Evolutionary conservation across 2,329 filamentous ascomycete genomes (phyloP).

Genomic region (Aspergillus fischeri): DNA sequence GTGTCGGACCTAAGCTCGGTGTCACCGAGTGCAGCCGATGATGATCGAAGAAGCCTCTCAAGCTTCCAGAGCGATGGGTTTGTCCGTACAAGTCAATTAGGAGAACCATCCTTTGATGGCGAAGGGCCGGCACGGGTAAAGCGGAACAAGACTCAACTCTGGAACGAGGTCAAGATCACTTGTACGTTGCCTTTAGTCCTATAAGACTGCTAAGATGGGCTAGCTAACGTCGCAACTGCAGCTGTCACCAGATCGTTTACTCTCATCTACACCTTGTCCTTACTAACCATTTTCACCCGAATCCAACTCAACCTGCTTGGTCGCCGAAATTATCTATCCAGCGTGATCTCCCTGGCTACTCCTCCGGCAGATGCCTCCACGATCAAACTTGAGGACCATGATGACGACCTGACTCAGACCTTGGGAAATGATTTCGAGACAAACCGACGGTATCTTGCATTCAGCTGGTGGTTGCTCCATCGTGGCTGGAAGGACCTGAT

Average conservation of each 20-base stretch:
- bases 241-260: constrained; percentile 89
- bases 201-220: not conserved
- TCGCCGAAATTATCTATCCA: constrained; percentile 90
- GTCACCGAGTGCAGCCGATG: constrained; percentile 69
- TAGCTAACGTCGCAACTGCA: constrained; percentile 30
- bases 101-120: constrained; percentile 51
- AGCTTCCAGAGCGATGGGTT: constrained; percentile 79
- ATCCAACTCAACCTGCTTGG: constrained; percentile 97
- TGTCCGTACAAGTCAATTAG: constrained; percentile 74
- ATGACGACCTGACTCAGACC: constrained; percentile 80
- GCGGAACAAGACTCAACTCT: constrained; percentile 87
- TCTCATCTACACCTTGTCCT: constrained; percentile 81
- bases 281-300: constrained; percentile 86
- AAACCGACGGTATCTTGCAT: constrained; percentile 89
- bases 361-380: constrained; percentile 65
- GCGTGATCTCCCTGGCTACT: constrained; percentile 84
- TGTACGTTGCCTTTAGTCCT: constrained; percentile 51
- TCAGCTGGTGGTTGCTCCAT: constrained; percentile 97
- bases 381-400: constrained; percentile 89
- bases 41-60: constrained; percentile 72
- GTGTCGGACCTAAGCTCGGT: constrained; percentile 55
- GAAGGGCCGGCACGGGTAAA: constrained; percentile 50
- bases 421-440: constrained; percentile 95
- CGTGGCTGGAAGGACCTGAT: constrained; percentile 81
- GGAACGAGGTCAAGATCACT: constrained; percentile 95